phyloP scores from a whole-genome alignment of 768 basidiomycete genomes.

The Kondoa malvinella region DNA sequence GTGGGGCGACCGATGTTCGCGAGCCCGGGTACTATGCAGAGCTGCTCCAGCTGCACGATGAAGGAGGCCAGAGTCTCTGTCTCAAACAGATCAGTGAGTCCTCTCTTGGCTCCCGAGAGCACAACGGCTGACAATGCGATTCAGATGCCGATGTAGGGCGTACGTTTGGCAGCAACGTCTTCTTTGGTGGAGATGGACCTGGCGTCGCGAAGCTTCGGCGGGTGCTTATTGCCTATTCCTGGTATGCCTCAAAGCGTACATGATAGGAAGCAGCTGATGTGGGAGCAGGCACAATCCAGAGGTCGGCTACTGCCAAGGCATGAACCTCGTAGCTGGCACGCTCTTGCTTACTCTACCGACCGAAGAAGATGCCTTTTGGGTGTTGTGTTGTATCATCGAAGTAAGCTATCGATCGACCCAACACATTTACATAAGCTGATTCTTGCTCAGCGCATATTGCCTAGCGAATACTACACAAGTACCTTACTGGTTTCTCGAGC shows the following conservation, averaged over 20 bases:
- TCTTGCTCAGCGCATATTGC: no score
- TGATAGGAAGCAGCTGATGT: neutral
- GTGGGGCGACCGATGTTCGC: slow-evolving; percentile 73
- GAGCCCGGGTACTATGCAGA: slow-evolving; percentile 84
- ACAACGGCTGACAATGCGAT: neutral
- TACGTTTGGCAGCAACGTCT: slow-evolving; percentile 36
- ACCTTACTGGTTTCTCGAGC: slow-evolving; percentile 80
- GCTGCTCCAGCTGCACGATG: slow-evolving; percentile 40
- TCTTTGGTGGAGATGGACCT: slow-evolving; percentile 91
- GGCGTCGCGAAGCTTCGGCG: slow-evolving; percentile 81
- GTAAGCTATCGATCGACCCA: no score
- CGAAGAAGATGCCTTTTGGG: slow-evolving; percentile 97
- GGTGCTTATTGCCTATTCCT: slow-evolving; percentile 78
- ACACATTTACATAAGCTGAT: neutral
- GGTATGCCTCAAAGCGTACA: slow-evolving; percentile 39
- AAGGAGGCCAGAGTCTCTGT: slow-evolving; percentile 30
- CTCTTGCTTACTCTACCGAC: slow-evolving; percentile 79
- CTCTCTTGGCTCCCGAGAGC: slow-evolving; percentile 13
- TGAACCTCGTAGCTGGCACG: slow-evolving; percentile 91
- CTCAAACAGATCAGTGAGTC: slow-evolving; percentile 60
- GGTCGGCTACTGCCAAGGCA: slow-evolving; percentile 83
- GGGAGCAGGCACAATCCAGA: slow-evolving; percentile 62
- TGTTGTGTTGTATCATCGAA: slow-evolving; percentile 71
- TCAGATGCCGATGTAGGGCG: neutral
- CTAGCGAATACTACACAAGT: slow-evolving; percentile 84